Evolutionary conservation across 2,329 filamentous ascomycete species (phyloP), one percentile per base, ranked within the genome.

Genomic region (Claviceps pusilla): DNA sequence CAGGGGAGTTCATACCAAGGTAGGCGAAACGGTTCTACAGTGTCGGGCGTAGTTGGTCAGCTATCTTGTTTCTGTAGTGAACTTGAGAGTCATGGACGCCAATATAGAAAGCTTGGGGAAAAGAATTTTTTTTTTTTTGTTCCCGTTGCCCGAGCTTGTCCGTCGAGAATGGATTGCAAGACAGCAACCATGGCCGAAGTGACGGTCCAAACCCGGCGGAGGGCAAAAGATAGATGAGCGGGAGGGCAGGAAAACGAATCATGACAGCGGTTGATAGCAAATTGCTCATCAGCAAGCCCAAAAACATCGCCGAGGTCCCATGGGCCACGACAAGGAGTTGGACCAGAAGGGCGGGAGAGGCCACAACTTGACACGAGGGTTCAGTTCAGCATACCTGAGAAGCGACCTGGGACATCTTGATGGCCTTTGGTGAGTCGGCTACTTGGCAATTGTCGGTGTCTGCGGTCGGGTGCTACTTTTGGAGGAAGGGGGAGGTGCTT

Each of bases 21-120:
- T 95, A 85, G 82, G 93, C 91, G 82, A 87, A 97, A 69, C 87
- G 84, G 82, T 98, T 98, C 93, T 97, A 63, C 31, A 45, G 43
- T 6, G 14, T 33, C 14, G 10, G 16, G 6, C 12, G 10, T 2
- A 9, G 29, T 51, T 41, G 10, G 46, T 55, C 46, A 55, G 54
- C 50, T 41, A 10, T 46, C 11, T 24, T 7, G 14, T 41, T 10
- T 7, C 9, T 37, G 10, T 10, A 10, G 35, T 37, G 35, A 37
- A 37, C 24, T 37, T 12, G 35, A 9, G 35, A 12, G 35, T 37
- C 11, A 10, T 37, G 35, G 35, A 33, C 24, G 9, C 9, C 9
- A 33, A 33, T 33, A 33, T 33, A 33, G 9, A 33, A 33, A 33
- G 24, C 24, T 33, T 33, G 31, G 9, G 9, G 31, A 9, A 33